Conservation (phyloP, 129 eudicot species). For the Tanacetum coccineum region DNA sequence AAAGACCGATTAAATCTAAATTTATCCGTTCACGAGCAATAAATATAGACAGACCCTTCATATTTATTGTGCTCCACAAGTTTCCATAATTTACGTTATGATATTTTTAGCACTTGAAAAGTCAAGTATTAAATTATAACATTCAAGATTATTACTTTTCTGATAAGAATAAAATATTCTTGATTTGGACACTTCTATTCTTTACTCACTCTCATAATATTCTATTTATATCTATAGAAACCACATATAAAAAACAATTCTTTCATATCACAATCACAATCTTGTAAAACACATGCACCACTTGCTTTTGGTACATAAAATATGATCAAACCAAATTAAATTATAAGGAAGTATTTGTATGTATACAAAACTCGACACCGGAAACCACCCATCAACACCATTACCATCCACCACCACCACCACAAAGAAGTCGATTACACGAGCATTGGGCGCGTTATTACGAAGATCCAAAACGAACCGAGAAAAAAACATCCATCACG, state of each 20-base stretch:
- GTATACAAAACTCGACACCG: conserved; percentile 63
- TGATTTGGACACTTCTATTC: conserved; percentile 1
- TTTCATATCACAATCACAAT: neutral
- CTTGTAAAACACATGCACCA: neutral
- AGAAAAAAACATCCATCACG: conserved; percentile 19
- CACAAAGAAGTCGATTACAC: conserved; percentile 30
- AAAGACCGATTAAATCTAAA: too few relatives aligned
- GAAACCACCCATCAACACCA: conserved; percentile 28
- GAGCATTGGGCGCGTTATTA: conserved; percentile 31
- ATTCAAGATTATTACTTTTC: neutral
- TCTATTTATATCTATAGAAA: neutral
- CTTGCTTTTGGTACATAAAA: conserved; percentile 6
- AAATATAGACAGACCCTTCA: too few relatives aligned
- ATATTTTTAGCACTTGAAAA: too few relatives aligned
- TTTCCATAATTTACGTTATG: neutral
- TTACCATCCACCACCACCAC: conserved; percentile 27
- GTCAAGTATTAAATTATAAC: too few relatives aligned
- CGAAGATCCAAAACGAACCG: conserved; percentile 43
- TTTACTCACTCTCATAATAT: neutral
- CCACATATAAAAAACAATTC: neutral
- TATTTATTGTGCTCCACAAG: neutral
- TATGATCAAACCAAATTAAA: conserved; percentile 35
- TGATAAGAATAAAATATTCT: neutral
- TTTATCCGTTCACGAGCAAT: too few relatives aligned
- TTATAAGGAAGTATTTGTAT: conserved; percentile 44